Conservation (phyloP, 768 basidiomycete species). For the Boletellus emodensis region DNA sequence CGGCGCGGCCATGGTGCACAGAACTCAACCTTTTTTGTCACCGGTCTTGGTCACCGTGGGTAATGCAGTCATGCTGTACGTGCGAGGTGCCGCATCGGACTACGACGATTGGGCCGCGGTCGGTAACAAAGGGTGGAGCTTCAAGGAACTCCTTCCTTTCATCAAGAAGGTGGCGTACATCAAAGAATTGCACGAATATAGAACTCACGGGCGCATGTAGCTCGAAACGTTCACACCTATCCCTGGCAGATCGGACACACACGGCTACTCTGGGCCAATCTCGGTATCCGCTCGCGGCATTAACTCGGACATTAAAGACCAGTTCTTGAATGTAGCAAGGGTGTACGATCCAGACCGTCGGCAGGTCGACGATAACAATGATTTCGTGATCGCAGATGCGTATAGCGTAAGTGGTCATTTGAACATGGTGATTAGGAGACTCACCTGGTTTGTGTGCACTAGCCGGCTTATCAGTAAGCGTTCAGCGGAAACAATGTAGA, state of each 20-base stretch:
- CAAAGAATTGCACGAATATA: neutral
- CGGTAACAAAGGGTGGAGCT: slow-evolving; percentile 13
- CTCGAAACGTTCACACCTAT: neutral
- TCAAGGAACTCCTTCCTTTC: neutral
- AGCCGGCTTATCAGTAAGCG: neutral
- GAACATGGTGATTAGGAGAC: neutral
- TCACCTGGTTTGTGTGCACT: neutral
- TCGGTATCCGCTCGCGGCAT: neutral
- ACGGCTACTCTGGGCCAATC: neutral
- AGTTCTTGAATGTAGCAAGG: neutral
- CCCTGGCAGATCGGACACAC: neutral
- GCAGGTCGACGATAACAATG: neutral
- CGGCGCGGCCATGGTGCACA: too few relatives aligned
- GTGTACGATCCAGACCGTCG: neutral
- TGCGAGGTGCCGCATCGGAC: slow-evolving; percentile 57
- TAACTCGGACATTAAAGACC: neutral
- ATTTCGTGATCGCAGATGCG: neutral
- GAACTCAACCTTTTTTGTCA: too few relatives aligned
- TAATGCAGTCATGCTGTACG: slow-evolving; percentile 45
- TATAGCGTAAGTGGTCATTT: neutral
- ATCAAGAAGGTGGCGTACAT: neutral
- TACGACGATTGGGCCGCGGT: slow-evolving; percentile 56
- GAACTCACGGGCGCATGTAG: neutral
- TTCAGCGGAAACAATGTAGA: neutral
- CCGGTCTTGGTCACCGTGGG: too few relatives aligned